A percentile compares a stretch with the other conserved stretches of the same genome.
phyloP scores from a whole-genome alignment of 2,329 filamentous ascomycete genomes.

The Trichoderma sp. region DNA sequence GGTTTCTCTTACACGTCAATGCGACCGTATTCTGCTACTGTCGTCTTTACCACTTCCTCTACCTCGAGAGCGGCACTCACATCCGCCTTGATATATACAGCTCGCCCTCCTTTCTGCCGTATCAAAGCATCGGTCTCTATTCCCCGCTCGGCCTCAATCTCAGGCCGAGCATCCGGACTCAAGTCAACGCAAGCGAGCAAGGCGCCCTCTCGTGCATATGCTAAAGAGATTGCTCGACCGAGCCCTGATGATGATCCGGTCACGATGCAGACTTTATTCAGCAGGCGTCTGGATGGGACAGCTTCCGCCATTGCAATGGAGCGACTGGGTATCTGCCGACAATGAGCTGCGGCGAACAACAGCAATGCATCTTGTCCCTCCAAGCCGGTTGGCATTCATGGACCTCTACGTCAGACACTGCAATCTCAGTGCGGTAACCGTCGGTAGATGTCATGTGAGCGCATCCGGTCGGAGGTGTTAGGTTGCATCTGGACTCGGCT shows the following conservation, averaged over 20 bases:
- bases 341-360: neutral
- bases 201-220: conserved; percentile 46
- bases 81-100: conserved; percentile 49
- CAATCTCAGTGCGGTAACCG: neutral
- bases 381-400: neutral
- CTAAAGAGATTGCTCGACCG: conserved; percentile 50
- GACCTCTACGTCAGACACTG: too few species aligned
- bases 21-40: conserved; percentile 38
- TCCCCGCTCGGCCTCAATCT: conserved; percentile 35
- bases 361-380: neutral
- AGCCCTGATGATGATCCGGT: conserved; percentile 52
- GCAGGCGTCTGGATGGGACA: neutral
- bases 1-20: conserved; percentile 46
- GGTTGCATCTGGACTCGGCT: conserved; percentile 4
- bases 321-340: too few species aligned
- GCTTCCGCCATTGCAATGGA: neutral
- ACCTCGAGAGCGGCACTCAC: conserved; percentile 44
- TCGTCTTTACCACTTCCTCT: conserved; percentile 40
- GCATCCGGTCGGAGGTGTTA: neutral
- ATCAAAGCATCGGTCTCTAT: conserved; percentile 46
- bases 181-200: conserved; percentile 49
- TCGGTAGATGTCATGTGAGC: neutral
- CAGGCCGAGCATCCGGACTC: conserved; percentile 34
- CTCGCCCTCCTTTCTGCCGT: conserved; percentile 37
- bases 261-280: conserved; percentile 39